These are phyloP conservation scores for Penicillium robsamsonii DNA, from an alignment of 495 filamentous ascomycete species.

Conservation along the genomic window DNA sequence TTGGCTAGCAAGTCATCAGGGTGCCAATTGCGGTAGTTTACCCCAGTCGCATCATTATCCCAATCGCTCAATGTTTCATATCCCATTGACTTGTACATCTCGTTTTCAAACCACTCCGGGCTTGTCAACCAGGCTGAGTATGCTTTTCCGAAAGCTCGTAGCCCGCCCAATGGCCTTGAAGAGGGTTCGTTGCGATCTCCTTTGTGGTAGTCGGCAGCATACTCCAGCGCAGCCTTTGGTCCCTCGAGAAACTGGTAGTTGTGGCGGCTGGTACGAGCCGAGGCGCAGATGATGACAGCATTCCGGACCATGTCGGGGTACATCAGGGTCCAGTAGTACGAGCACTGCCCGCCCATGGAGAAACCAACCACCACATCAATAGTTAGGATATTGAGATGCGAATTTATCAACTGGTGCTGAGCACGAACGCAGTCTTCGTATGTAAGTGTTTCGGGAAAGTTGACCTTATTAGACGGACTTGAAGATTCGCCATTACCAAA, in stretches of 20 bases:
- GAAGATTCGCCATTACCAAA: slow-evolving; percentile 67
- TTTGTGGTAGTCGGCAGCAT: slow-evolving; percentile 35
- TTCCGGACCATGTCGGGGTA: slow-evolving; percentile 59
- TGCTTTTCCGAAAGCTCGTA: slow-evolving; percentile 61
- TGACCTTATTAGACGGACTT: slow-evolving; percentile 57
- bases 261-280: slow-evolving; percentile 60
- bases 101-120: slow-evolving; percentile 61
- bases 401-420: slow-evolving; percentile 56
- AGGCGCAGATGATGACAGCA: slow-evolving; percentile 61
- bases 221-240: slow-evolving; percentile 54
- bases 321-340: slow-evolving; percentile 61
- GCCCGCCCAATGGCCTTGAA: slow-evolving; percentile 29
- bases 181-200: slow-evolving; percentile 15
- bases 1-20: slow-evolving; percentile 61
- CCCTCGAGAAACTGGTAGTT: slow-evolving; percentile 65
- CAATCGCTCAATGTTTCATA: slow-evolving; percentile 59
- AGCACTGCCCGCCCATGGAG: slow-evolving; percentile 64
- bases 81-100: slow-evolving; percentile 52
- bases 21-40: slow-evolving; percentile 40
- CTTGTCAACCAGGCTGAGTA: slow-evolving; percentile 69
- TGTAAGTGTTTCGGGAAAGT: slow-evolving; percentile 56
- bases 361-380: slow-evolving; percentile 57
- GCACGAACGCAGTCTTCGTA: slow-evolving; percentile 59
- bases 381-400: slow-evolving; percentile 51
- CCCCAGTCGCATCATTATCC: slow-evolving; percentile 54